These are phyloP conservation scores for Acanthamoeba castellanii DNA, from an alignment of 208 protist species.

Conservation along the genomic window DNA sequence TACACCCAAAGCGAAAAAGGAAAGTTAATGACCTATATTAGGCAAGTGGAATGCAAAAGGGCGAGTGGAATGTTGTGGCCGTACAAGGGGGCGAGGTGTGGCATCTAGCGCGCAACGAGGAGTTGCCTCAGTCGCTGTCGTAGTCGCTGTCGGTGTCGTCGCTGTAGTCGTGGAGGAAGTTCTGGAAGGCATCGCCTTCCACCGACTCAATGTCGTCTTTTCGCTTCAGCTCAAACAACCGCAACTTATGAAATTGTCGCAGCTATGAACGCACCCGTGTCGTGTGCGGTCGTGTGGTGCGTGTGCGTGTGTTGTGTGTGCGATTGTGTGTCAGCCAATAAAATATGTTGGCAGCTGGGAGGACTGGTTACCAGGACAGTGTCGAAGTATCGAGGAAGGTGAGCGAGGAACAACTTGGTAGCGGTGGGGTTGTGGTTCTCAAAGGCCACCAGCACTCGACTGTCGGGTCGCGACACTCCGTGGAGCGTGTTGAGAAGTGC, in stretches of 20 bases:
- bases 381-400: conserved; percentile 41
- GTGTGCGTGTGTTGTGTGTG: background rate
- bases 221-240: conserved; percentile 42
- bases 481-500: conserved; percentile 15
- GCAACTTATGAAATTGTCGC: background rate
- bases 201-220: background rate
- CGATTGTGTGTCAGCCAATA: no score
- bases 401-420: conserved; percentile 1
- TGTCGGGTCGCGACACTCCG: conserved; percentile 9
- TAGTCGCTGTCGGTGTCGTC: conserved; percentile 63
- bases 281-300: background rate
- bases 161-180: conserved; percentile 17
- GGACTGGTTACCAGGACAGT: background rate
- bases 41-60: no score
- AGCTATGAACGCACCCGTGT: background rate
- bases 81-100: no score
- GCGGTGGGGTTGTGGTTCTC: conserved; percentile 50
- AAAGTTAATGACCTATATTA: no score
- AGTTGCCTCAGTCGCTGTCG: conserved; percentile 30
- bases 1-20: no score
- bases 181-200: conserved; percentile 18
- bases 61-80: no score
- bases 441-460: conserved; percentile 35
- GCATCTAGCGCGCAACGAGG: no score
- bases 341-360: no score